phyloP scores from a whole-genome alignment of 2,329 filamentous ascomycete genomes.

The Fusarium sambucinum region DNA sequence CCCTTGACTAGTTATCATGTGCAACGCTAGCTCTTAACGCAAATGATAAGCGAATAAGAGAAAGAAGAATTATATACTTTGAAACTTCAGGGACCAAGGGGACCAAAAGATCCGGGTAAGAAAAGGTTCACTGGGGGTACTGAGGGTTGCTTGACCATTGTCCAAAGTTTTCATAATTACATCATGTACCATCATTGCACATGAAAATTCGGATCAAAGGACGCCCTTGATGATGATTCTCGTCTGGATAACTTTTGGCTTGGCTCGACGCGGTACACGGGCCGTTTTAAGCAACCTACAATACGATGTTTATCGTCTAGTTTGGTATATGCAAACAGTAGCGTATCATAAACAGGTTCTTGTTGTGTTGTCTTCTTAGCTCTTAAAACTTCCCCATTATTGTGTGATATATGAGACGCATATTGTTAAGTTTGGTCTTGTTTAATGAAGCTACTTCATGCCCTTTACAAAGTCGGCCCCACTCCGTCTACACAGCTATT shows the following conservation, averaged over 20 bases:
- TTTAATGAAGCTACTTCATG: constrained; percentile 19
- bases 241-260: neutral
- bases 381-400: neutral
- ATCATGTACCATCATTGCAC: constrained; percentile 41
- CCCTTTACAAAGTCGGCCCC: constrained; percentile 14
- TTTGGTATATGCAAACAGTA: constrained; percentile 8
- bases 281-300: constrained; percentile 27
- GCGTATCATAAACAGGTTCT: constrained; percentile 15
- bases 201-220: constrained; percentile 7
- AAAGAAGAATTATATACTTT: constrained; percentile 2
- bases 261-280: constrained; percentile 26
- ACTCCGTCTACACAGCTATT: constrained; percentile 15
- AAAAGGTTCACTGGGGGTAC: constrained; percentile 14
- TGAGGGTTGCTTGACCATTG: constrained; percentile 8
- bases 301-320: constrained; percentile 15
- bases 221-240: constrained; percentile 18
- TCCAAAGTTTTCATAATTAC: constrained; percentile 28
- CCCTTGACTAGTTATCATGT: constrained; percentile 26
- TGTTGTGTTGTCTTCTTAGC: constrained; percentile 13
- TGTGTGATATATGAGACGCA: neutral
- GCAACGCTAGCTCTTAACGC: constrained; percentile 23
- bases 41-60: constrained; percentile 5
- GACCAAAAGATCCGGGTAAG: constrained; percentile 18
- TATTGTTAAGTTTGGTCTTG: constrained; percentile 1
- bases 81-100: constrained; percentile 33